These are phyloP conservation scores for Populus pruinosa DNA, from an alignment of 345 rosid species.

Conservation along the genomic window DNA sequence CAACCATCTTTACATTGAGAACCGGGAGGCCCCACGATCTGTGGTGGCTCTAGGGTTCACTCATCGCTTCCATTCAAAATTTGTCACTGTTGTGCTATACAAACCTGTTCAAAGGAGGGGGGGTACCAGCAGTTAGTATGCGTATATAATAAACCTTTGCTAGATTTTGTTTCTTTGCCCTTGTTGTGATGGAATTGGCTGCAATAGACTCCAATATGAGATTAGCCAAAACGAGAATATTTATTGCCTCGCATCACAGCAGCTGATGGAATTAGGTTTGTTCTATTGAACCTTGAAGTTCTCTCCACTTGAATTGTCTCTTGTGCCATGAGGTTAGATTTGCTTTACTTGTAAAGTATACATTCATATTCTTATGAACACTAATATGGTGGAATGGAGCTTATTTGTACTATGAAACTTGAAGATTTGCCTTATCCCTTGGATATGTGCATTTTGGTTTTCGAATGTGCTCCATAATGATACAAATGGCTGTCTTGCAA, in stretches of 20 bases:
- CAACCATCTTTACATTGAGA: conserved; percentile 92
- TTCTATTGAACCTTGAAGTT: conserved; percentile 12
- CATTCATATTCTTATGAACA: not conserved
- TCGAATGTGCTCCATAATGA: not conserved
- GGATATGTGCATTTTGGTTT: not conserved
- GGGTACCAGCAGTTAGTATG: conserved; percentile 43
- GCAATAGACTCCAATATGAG: conserved; percentile 12
- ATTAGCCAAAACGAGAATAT: conserved; percentile 13
- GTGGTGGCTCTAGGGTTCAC: conserved; percentile 92
- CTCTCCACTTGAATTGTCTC: conserved; percentile 12
- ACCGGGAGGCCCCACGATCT: conserved; percentile 75
- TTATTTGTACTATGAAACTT: not conserved
- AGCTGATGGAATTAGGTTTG: conserved; percentile 8
- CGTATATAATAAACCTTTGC: conserved; percentile 15
- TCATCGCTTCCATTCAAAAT: conserved; percentile 85
- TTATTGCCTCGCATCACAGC: conserved; percentile 18
- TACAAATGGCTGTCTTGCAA: not conserved
- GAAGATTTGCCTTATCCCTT: not conserved
- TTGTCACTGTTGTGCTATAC: conserved; percentile 88
- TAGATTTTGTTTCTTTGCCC: conserved; percentile 14
- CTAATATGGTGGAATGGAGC: not conserved
- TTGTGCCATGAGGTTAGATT: conserved; percentile 12
- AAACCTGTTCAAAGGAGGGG: conserved; percentile 54
- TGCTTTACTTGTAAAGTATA: conserved; percentile 4
- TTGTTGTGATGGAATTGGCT: conserved; percentile 20